Percentiles rank a stretch among this genome's conserved stretches.
Conservation (phyloP, 805 yeast genomes). For the Kodamaea leandrae region DNA sequence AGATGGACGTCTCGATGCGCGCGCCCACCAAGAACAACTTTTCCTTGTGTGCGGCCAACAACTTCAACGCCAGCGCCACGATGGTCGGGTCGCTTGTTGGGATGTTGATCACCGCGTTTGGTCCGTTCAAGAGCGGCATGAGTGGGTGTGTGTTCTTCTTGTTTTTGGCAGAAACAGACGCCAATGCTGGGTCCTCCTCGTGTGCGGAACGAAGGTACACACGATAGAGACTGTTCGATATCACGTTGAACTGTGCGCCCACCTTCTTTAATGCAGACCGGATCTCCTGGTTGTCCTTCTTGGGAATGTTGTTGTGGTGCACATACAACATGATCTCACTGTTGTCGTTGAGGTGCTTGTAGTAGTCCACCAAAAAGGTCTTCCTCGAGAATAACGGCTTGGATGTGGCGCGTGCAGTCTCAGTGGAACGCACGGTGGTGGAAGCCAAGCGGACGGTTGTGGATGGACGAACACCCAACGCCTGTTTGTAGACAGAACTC, state of each 20-base stretch:
- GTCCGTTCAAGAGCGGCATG: slow-evolving; percentile 70
- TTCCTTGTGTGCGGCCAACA: slow-evolving; percentile 64
- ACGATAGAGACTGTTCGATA: slow-evolving; percentile 67
- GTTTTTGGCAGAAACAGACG: slow-evolving; percentile 46
- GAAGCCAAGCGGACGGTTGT: neutral
- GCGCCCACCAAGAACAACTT: slow-evolving; percentile 84
- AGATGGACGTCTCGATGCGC: slow-evolving; percentile 60
- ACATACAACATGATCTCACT: slow-evolving; percentile 71
- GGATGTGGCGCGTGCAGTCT: slow-evolving; percentile 38
- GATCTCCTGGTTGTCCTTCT: slow-evolving; percentile 62
- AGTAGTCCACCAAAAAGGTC: slow-evolving; percentile 79
- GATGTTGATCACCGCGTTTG: slow-evolving; percentile 76
- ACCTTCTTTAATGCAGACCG: slow-evolving; percentile 58
- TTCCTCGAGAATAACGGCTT: slow-evolving; percentile 75
- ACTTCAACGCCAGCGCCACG: slow-evolving; percentile 60
- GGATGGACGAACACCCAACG: neutral
- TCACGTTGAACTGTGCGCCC: slow-evolving; percentile 69
- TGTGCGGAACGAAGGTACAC: slow-evolving; percentile 72
- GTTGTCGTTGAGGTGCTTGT: slow-evolving; percentile 64
- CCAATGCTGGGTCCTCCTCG: slow-evolving; percentile 71
- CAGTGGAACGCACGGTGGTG: neutral
- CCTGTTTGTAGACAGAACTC: no score
- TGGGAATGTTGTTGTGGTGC: slow-evolving; percentile 80
- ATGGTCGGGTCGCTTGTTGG: slow-evolving; percentile 66
- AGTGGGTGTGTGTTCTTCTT: slow-evolving; percentile 61